Percentiles rank a stretch among this genome's conserved stretches.
phyloP scores from a whole-genome alignment of 1,139 yeast genomes.

The Nakaseomyces glabratus region DNA sequence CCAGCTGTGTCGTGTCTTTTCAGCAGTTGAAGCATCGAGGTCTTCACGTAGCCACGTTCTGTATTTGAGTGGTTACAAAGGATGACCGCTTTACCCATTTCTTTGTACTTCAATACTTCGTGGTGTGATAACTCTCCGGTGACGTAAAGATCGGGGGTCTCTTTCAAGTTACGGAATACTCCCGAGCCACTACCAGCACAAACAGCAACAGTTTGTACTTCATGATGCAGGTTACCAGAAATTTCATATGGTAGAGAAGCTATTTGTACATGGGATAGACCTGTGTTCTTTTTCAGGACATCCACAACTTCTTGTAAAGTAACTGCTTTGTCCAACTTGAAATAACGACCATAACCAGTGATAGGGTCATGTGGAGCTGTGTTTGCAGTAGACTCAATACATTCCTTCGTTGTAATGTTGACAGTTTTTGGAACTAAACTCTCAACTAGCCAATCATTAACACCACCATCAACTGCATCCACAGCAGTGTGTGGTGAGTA shows the following conservation, averaged over 20 bases:
- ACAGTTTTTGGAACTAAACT: constrained; percentile 39
- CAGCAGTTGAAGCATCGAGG: constrained; percentile 43
- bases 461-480: constrained; percentile 87
- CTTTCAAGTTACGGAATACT: constrained; percentile 32
- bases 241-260: constrained; percentile 38
- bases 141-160: constrained; percentile 60
- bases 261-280: constrained; percentile 53
- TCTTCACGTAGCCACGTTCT: constrained; percentile 69
- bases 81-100: constrained; percentile 64
- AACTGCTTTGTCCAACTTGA: constrained; percentile 41
- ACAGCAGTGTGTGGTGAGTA: constrained; percentile 95
- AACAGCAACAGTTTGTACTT: constrained; percentile 55
- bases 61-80: constrained; percentile 86
- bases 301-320: constrained; percentile 40
- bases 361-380: constrained; percentile 31
- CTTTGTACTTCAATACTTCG: constrained; percentile 65
- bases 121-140: constrained; percentile 96
- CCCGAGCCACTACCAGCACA: constrained; percentile 97
- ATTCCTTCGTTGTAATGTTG: constrained; percentile 29
- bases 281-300: constrained; percentile 47
- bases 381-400: constrained; percentile 15
- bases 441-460: constrained; percentile 79
- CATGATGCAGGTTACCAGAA: constrained; percentile 26
- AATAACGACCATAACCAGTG: constrained; percentile 80
- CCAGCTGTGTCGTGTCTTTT: not conserved